Evolutionary conservation across 2,329 filamentous ascomycete genomes (phyloP), one percentile per base, ranked within the genome.

Genomic region (Stemphylium lycopersici): DNA sequence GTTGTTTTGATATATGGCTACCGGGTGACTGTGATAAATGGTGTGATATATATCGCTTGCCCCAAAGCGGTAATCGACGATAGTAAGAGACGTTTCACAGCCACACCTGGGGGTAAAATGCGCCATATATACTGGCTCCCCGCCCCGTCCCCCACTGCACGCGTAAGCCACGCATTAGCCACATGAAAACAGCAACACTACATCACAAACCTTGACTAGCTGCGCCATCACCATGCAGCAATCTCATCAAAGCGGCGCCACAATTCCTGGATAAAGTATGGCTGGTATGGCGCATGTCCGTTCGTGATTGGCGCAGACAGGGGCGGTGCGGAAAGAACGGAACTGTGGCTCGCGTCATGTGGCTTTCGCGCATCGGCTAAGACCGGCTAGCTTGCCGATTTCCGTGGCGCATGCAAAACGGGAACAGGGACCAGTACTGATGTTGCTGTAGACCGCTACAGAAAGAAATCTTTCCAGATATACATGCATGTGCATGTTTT

Each of bases 241-340:
- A 46, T 43, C 34, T 39, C 33, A 34, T 43, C 18, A 34, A 32
- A 15, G 24, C 39, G 45, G 55, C 49, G 51, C 48, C 55, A 52
- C 51, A 54, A 40, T 45, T 41, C 22, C 37, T 20, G 31, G 24
- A 31, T 26, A 38, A 38, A 34, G 40, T 39, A 46, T 45, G 26
- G 45, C 26, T 45, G 40, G 34, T 48, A 55, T 50, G 50, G 45
- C 47, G 53, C 45, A 46, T 46, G 47, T 45, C 38, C 36, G 44
- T 22, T 13, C 15, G 34, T 31, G 50, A 57, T 61, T 59, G 58
- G 51, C 32, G 15, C 8, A 38, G 18, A 33, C 16, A 36, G 31
- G 48, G 50, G 48, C 38, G 49, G 46, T 55, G 46, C 60, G 58
- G 60, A 58, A 61, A 45, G 38, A 42, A 38, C 53, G 53, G 58